Base-by-base conservation (phyloP, 2,329 filamentous ascomycete genomes). In the Microsporum ferrugineum region DNA sequence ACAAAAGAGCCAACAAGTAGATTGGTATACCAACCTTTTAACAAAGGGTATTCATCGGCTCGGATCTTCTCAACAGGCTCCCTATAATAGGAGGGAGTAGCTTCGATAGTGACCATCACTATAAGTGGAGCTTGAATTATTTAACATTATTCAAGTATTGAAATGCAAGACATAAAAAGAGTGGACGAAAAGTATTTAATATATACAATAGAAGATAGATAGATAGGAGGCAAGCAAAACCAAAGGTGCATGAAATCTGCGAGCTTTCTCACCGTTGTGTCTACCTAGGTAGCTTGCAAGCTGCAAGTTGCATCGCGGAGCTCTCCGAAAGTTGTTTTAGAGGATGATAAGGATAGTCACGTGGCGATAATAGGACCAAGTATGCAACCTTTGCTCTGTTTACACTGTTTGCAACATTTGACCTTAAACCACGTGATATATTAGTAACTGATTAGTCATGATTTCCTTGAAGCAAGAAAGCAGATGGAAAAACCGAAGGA, bases 61-160 rank as follows among this genome's bases (percentile, higher is more conserved):
- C 79, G 74, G 64, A 82, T 78, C 3, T 69, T 64, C 60, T 79
- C 76, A 60, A 82, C 73, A 60, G 78, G 73, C n/a, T 70, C 70
- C 51, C 17, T n/a, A n/a, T 55, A 55, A 38, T 55, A 23, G 14
- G 33, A 55, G 0, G 51, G 51, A 2, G 5, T 34, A 7, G n/a
- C 51, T 36, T 55, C 51, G 29, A 34, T 36, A 31, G 51, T 34
- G 17, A 31, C 49, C 51, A 55, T 55, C 51, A 34, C 51, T 23
- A 55, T 34, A n/a, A 17, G 10, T 36, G 7, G 4, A 36, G n/a
- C 5, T 34, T n/a, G 51, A 38, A 36, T 34, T 36, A 34, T 34
- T 29, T 29, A 34, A 36, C 51, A 55, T 55, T n/a, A 34, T 55
- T 36, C 51, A 51, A 6, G 51, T 17, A 55, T 36, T 2, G 2